A percentile compares a stretch with the other conserved stretches of the same genome.
Evolutionary conservation across 1,139 yeast species (phyloP).

Genomic region (Geotrichum histeridarum): DNA sequence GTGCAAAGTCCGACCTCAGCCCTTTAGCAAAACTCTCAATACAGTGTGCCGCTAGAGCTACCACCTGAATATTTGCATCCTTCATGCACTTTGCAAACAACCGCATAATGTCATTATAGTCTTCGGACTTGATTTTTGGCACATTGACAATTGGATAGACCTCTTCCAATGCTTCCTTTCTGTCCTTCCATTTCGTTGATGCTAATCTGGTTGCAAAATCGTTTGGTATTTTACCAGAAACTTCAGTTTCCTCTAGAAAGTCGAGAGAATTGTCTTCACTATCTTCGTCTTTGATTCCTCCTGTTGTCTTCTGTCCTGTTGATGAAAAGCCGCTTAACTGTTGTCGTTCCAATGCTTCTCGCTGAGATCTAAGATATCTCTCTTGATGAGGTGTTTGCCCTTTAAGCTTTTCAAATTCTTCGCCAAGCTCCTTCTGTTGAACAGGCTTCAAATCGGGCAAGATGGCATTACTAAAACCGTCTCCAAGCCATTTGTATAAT

Average conservation of each 20-base stretch:
- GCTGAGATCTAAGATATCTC: constrained; percentile 55
- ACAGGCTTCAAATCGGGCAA: constrained; percentile 80
- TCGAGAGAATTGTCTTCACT: constrained; percentile 49
- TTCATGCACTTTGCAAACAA: constrained; percentile 67
- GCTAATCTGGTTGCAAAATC: constrained; percentile 52
- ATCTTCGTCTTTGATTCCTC: constrained; percentile 25
- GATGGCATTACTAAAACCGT: constrained; percentile 52
- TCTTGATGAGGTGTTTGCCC: constrained; percentile 49
- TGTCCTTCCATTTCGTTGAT: constrained; percentile 82
- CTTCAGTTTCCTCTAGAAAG: constrained; percentile 53
- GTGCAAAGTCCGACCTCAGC: constrained; percentile 50
- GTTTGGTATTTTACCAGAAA: constrained; percentile 59
- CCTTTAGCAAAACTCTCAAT: constrained; percentile 63
- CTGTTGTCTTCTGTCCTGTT: constrained; percentile 49
- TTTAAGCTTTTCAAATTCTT: constrained; percentile 55
- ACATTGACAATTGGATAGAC: constrained; percentile 48
- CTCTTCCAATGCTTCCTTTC: constrained; percentile 80
- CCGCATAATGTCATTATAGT: constrained; percentile 58
- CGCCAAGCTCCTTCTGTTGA: constrained; percentile 79
- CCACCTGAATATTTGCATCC: constrained; percentile 89
- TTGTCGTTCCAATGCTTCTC: constrained; percentile 36
- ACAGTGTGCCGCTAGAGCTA: constrained; percentile 71
- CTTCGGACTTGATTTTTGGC: constrained; percentile 50
- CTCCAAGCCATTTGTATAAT: constrained; percentile 73
- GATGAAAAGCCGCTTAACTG: constrained; percentile 27